Evolutionary conservation across 352 stramenopile genomes (phyloP).

Genomic region (Globisporangium polare): DNA sequence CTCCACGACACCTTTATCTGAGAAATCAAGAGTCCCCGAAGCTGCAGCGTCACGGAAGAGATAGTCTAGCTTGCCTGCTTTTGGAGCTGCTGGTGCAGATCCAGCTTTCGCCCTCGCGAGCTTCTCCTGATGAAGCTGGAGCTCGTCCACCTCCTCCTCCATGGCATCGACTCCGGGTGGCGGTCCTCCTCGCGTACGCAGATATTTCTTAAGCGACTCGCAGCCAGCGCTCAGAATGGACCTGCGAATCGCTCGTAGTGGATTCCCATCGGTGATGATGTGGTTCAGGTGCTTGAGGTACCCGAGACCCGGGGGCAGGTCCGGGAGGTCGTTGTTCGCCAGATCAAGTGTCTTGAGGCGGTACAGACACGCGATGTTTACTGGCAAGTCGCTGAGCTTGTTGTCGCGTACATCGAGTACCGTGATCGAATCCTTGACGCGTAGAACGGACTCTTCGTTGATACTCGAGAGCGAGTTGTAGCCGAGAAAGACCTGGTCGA

Average conservation of each 20-base stretch:
- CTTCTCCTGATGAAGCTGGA: conserved; percentile 22
- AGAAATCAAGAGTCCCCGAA: conserved; percentile 50
- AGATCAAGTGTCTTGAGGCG: conserved; percentile 80
- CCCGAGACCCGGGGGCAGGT: conserved; percentile 68
- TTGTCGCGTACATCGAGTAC: conserved; percentile 82
- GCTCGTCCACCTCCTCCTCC: conserved; percentile 69
- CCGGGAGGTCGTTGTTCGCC: conserved; percentile 75
- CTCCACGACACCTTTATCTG: conserved; percentile 23
- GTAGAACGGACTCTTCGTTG: conserved; percentile 52
- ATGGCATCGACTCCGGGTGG: conserved; percentile 52
- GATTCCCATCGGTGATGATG: conserved; percentile 73
- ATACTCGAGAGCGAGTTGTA: conserved; percentile 66
- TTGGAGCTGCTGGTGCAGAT: background rate
- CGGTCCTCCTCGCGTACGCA: conserved; percentile 62
- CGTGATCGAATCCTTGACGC: conserved; percentile 61
- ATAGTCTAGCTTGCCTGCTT: conserved; percentile 17
- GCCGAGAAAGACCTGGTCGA: conserved; percentile 79
- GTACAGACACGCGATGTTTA: conserved; percentile 49
- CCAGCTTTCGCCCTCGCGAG: conserved; percentile 4
- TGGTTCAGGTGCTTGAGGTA: conserved; percentile 80
- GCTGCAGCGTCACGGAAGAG: conserved; percentile 59
- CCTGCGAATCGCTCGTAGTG: conserved; percentile 65
- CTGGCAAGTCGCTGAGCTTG: conserved; percentile 55
- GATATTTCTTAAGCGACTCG: conserved; percentile 79
- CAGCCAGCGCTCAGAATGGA: conserved; percentile 60